Conservation (phyloP, 192 early-diverging fungal species). For the Irineochytrium annulatum region DNA sequence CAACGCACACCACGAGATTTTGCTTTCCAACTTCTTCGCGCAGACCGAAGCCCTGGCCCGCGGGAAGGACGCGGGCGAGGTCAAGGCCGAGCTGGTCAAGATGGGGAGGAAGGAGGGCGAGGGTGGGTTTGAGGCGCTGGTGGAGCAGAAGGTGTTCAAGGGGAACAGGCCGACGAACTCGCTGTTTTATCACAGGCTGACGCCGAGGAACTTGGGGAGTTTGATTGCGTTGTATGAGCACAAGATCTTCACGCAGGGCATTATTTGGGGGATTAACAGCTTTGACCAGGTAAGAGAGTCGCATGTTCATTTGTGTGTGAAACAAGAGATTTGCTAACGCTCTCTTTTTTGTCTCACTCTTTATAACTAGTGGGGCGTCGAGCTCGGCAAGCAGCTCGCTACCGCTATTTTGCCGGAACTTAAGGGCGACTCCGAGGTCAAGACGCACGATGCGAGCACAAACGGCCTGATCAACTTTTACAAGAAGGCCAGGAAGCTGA, state of each 20-base stretch:
- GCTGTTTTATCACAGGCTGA: conserved; percentile 89
- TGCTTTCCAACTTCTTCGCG: conserved; percentile 99
- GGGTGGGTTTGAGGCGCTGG: conserved; percentile 48
- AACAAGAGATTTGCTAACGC: background rate
- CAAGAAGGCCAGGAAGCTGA: conserved; percentile 37
- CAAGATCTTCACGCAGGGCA: conserved; percentile 99
- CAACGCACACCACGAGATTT: conserved; percentile 87
- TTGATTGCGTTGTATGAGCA: conserved; percentile 98
- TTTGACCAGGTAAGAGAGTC: conserved; percentile 71
- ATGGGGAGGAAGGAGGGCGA: conserved; percentile 53
- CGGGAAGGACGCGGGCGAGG: conserved; percentile 80
- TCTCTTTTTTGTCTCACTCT: conserved; percentile 7
- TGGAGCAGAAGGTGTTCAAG: conserved; percentile 94
- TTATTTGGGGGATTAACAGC: conserved; percentile 97
- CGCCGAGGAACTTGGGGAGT: conserved; percentile 83
- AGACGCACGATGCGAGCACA: conserved; percentile 85
- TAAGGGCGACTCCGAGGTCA: conserved; percentile 51
- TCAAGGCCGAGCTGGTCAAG: conserved; percentile 73
- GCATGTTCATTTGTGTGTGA: conserved; percentile 4
- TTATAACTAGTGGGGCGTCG: conserved; percentile 66
- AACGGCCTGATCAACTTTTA: conserved; percentile 97
- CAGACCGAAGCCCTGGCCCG: conserved; percentile 97
- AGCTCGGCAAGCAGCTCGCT: conserved; percentile 97
- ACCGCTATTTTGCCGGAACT: conserved; percentile 95
- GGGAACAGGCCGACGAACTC: conserved; percentile 98